phyloP scores from a whole-genome alignment of 805 yeast species.

The Vanderwaltozyma polyspora region DNA sequence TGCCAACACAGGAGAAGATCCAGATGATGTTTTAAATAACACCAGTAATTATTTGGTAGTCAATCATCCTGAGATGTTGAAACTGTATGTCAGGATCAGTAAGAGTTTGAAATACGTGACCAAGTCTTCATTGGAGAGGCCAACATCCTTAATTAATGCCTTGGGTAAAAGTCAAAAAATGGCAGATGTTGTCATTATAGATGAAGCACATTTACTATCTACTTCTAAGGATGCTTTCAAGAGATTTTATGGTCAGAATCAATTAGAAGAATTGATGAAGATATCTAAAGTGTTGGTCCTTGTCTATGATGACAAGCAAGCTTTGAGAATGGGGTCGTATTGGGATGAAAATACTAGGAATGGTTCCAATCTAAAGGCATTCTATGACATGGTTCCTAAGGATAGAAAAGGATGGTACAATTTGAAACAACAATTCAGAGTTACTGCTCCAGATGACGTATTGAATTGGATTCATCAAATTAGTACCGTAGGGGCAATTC shows the following conservation, averaged over 20 bases:
- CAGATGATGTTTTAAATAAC: constrained; percentile 15
- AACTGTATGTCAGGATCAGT: constrained; percentile 32
- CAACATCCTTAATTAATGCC: constrained; percentile 34
- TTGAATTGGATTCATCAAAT: constrained; percentile 31
- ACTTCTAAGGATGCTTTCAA: constrained; percentile 36
- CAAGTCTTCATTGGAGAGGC: constrained; percentile 33
- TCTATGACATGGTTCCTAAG: constrained; percentile 12
- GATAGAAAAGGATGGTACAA: constrained; percentile 20
- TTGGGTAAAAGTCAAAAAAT: constrained; percentile 19
- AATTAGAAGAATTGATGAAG: constrained; percentile 31
- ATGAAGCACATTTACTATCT: constrained; percentile 36
- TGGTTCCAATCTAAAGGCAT: constrained; percentile 28
- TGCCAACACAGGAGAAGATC: not conserved
- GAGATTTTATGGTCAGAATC: constrained; percentile 35
- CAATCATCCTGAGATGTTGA: constrained; percentile 39
- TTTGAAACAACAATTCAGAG: constrained; percentile 33
- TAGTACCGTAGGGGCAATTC: constrained; percentile 27
- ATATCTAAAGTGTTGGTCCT: constrained; percentile 31
- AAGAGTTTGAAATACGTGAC: constrained; percentile 29
- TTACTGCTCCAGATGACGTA: constrained; percentile 30
- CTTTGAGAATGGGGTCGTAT: constrained; percentile 36
- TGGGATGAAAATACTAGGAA: constrained; percentile 28
- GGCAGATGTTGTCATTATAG: constrained; percentile 33
- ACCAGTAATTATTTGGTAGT: constrained; percentile 33
- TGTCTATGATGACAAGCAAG: constrained; percentile 37